Percentiles rank a stretch among this genome's conserved stretches.
Evolutionary conservation across 371 early-diverging fungal species (phyloP).

Genomic region (Zopfochytrium polystomum): DNA sequence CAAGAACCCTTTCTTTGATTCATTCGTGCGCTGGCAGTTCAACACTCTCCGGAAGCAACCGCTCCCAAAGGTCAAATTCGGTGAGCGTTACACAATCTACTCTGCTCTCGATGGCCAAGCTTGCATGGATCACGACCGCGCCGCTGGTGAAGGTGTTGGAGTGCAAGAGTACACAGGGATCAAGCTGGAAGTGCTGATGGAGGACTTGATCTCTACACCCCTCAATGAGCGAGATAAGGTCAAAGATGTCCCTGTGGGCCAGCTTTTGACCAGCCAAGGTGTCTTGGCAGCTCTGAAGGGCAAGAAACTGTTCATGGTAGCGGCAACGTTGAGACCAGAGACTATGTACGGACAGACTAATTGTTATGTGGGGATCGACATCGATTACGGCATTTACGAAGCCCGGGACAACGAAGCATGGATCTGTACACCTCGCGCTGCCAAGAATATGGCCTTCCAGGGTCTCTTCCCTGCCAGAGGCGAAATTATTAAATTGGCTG

Average conservation of each 20-base stretch:
- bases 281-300: conserved; percentile 64
- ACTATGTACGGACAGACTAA: conserved; percentile 99
- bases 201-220: conserved; percentile 34
- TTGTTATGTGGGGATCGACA: conserved; percentile 90
- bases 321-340: conserved; percentile 96
- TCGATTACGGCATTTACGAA: conserved; percentile 85
- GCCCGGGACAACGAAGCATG: conserved; percentile 77
- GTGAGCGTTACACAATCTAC: conserved; percentile 98
- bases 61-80: conserved; percentile 87
- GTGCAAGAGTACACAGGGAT: conserved; percentile 96
- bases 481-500: conserved; percentile 65
- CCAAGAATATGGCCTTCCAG: conserved; percentile 96
- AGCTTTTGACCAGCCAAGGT: conserved; percentile 53
- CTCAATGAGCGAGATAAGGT: conserved; percentile 32
- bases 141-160: conserved; percentile 95
- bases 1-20: conserved; percentile 98
- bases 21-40: conserved; percentile 99
- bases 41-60: conserved; percentile 76
- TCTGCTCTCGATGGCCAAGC: conserved; percentile 97
- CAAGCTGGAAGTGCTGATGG: conserved; percentile 78
- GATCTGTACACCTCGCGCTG: conserved; percentile 89
- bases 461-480: conserved; percentile 69
- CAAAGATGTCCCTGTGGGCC: conserved; percentile 45
- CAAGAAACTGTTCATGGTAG: conserved; percentile 78
- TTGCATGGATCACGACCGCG: conserved; percentile 99